Evolutionary conservation across 257 asterid genomes (phyloP).

Genomic region (Linaria vulgaris): DNA sequence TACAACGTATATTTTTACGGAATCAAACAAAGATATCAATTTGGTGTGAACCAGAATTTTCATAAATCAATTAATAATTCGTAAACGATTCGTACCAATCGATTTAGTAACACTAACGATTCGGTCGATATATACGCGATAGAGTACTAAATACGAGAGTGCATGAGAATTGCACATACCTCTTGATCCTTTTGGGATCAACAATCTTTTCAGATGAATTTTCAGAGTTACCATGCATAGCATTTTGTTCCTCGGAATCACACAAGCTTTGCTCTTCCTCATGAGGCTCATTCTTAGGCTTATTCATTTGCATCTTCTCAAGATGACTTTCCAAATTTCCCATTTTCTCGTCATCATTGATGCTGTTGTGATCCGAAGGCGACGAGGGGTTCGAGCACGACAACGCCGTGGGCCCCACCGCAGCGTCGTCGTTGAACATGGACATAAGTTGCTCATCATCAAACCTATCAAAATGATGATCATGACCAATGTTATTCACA

Average conservation of each 20-base stretch:
- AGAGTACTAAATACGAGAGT: too few species aligned
- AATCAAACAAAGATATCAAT: too few species aligned
- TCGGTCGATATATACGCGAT: too few species aligned
- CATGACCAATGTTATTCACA: neutral
- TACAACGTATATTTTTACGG: too few species aligned
- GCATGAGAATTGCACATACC: constrained; percentile 37
- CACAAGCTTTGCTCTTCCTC: constrained; percentile 66
- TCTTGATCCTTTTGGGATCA: constrained; percentile 87
- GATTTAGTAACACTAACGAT: too few species aligned
- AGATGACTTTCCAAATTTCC: constrained; percentile 22
- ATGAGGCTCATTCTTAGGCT: constrained; percentile 60
- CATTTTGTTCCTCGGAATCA: constrained; percentile 46
- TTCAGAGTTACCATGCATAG: neutral
- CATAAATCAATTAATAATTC: too few species aligned
- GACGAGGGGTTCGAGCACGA: constrained; percentile 68
- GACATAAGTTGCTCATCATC: constrained; percentile 90
- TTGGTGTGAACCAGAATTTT: too few species aligned
- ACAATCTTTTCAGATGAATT: constrained; percentile 19
- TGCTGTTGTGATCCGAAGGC: constrained; percentile 77
- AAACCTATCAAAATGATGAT: constrained; percentile 55
- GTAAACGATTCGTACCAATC: too few species aligned
- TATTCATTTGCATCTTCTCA: constrained; percentile 27
- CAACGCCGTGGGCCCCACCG: constrained; percentile 42
- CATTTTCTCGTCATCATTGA: constrained; percentile 42
- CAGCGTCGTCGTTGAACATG: constrained; percentile 62